Evolutionary conservation across 2,329 filamentous ascomycete genomes (phyloP).

Genomic region (Epichloe hybrida): DNA sequence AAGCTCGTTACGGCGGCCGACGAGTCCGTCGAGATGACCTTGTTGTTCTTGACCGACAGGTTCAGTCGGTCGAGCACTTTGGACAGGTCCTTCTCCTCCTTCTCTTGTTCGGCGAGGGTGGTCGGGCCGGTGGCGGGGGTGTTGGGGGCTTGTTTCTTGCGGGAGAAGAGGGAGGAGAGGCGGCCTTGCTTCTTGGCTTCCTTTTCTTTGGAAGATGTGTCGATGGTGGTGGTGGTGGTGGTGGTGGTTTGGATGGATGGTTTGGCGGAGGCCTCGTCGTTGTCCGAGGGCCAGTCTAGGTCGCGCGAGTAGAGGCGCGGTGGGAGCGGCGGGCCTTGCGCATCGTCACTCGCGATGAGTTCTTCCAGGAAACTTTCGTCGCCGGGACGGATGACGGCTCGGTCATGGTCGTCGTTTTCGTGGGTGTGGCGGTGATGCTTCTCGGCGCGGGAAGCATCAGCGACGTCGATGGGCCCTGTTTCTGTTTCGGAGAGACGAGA

Average conservation of each 20-base stretch:
- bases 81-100: slow-evolving; percentile 58
- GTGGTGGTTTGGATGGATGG: slow-evolving; percentile 17
- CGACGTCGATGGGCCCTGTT: not conserved
- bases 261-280: slow-evolving; percentile 13
- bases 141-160: slow-evolving; percentile 29
- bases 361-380: slow-evolving; percentile 46
- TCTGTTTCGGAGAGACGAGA: slow-evolving; percentile 8
- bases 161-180: slow-evolving; percentile 22
- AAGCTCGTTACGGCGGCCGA: slow-evolving; percentile 72
- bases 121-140: not conserved
- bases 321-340: slow-evolving; percentile 40
- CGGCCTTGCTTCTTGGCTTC: slow-evolving; percentile 21
- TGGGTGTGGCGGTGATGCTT: slow-evolving; percentile 2
- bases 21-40: slow-evolving; percentile 72
- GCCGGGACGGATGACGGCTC: slow-evolving; percentile 37
- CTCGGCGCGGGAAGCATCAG: not conserved
- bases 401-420: slow-evolving; percentile 5
- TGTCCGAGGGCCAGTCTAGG: slow-evolving; percentile 31
- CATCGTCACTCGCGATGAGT: slow-evolving; percentile 31
- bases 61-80: slow-evolving; percentile 74
- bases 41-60: slow-evolving; percentile 71
- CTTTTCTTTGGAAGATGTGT: slow-evolving; percentile 18
- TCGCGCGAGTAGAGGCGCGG: slow-evolving; percentile 37
- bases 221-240: slow-evolving; percentile 9
- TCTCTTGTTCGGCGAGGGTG: slow-evolving; percentile 25